These are phyloP conservation scores for Cryptomeria japonica DNA, from an alignment of 75 land plant species.

Conservation along the genomic window DNA sequence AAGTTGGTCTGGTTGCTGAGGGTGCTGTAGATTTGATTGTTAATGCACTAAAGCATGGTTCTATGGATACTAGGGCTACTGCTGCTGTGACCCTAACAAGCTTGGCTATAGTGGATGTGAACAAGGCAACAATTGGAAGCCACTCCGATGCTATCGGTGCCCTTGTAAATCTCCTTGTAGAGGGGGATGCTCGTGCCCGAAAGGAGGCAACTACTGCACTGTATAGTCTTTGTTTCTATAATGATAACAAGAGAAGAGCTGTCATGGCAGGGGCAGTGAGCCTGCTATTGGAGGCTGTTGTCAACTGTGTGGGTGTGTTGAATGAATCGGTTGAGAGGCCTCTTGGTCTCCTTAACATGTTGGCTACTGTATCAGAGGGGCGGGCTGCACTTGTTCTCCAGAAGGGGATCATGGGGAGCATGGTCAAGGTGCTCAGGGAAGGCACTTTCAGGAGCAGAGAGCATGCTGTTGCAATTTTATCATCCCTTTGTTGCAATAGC, in stretches of 20 bases:
- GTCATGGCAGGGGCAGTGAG: constrained; percentile 66
- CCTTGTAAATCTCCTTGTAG: constrained; percentile 49
- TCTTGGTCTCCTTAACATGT: constrained; percentile 55
- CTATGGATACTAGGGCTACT: constrained; percentile 47
- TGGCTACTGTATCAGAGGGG: constrained; percentile 61
- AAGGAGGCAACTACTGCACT: constrained; percentile 91
- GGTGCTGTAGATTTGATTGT: constrained; percentile 68
- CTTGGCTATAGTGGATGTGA: constrained; percentile 72
- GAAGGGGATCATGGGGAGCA: constrained; percentile 28
- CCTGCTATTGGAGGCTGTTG: constrained; percentile 31
- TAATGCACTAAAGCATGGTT: constrained; percentile 26
- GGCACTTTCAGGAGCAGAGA: constrained; percentile 52
- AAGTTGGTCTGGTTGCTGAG: constrained; percentile 84
- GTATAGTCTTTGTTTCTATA: constrained; percentile 57
- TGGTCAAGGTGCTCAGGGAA: constrained; percentile 43
- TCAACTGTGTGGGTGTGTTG: constrained; percentile 19
- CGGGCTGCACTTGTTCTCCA: constrained; percentile 44
- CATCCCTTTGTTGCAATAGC: constrained; percentile 45
- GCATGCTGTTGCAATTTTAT: constrained; percentile 47
- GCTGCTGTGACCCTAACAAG: constrained; percentile 89
- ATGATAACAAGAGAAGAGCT: constrained; percentile 66
- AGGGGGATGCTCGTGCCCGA: constrained; percentile 58
- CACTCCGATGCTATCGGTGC: constrained; percentile 53
- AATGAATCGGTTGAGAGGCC: constrained; percentile 60
- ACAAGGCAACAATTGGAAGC: constrained; percentile 77